Percentiles rank a stretch among this genome's conserved stretches.
Conservation (phyloP, 345 rosid species). For the Eucalyptus cloeziana region DNA sequence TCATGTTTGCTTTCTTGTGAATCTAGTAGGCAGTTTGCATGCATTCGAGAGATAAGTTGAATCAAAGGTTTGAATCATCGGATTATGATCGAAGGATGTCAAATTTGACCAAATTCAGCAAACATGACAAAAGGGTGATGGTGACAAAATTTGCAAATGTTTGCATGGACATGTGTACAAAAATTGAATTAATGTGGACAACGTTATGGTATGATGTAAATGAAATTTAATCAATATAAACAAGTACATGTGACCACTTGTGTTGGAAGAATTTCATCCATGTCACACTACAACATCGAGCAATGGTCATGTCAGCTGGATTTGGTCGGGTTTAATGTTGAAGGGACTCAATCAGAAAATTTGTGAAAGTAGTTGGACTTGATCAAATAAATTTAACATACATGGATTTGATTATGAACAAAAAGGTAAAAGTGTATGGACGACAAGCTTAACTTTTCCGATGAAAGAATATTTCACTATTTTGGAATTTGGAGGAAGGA, state of each 20-base stretch:
- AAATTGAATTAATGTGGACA: not conserved
- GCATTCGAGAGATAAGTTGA: not conserved
- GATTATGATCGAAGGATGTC: not conserved
- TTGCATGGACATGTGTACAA: not conserved
- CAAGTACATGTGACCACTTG: not conserved
- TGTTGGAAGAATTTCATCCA: not conserved
- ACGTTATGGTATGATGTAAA: accelerated
- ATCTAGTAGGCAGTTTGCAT: not conserved
- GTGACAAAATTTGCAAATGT: not conserved
- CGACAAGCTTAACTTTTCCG: not conserved
- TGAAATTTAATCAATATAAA: not conserved
- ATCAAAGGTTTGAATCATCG: not conserved
- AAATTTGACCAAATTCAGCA: not conserved
- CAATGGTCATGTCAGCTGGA: not conserved
- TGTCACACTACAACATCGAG: not conserved
- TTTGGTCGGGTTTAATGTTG: not conserved
- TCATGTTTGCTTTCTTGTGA: not conserved
- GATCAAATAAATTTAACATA: not conserved
- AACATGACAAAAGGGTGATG: not conserved
- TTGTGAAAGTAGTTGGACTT: not conserved
- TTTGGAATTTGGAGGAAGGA: not conserved
- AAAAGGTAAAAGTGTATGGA: not conserved
- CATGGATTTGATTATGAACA: not conserved
- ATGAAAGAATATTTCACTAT: not conserved
- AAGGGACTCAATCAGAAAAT: not conserved